Evolutionary conservation across 2,329 filamentous ascomycete species (phyloP).

Genomic region (Xylaria sp.): DNA sequence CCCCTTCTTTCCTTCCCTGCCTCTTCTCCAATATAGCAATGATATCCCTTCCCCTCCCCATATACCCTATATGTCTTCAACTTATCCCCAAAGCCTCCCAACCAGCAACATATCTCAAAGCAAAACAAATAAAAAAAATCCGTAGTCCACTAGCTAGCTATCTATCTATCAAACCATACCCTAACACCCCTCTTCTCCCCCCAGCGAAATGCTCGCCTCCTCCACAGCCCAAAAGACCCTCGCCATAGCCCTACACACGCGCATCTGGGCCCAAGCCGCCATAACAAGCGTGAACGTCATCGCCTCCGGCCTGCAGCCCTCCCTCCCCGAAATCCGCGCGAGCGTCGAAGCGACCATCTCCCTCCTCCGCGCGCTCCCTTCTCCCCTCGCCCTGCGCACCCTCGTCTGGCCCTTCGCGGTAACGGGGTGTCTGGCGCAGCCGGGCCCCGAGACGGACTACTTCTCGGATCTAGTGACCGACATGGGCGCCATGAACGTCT

Average conservation of each 20-base stretch:
- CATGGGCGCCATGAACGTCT: slow-evolving; percentile 45
- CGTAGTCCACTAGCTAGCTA: neutral
- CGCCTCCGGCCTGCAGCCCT: slow-evolving; percentile 43
- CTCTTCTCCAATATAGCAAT: neutral
- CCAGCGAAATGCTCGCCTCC: slow-evolving; percentile 31
- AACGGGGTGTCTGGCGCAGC: slow-evolving; percentile 44
- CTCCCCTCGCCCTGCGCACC: slow-evolving; percentile 43
- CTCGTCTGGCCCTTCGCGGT: slow-evolving; percentile 48
- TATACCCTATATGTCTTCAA: neutral
- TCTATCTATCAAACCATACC: neutral
- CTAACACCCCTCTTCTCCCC: neutral
- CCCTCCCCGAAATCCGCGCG: slow-evolving; percentile 38
- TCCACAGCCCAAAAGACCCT: slow-evolving; percentile 26
- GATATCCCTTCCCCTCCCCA: neutral
- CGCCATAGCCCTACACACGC: slow-evolving; percentile 41
- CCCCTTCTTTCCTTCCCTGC: neutral
- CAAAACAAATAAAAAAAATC: too few species aligned
- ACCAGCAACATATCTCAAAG: neutral
- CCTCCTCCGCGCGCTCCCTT: slow-evolving; percentile 39
- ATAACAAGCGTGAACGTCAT: slow-evolving; percentile 45
- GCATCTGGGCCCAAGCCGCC: slow-evolving; percentile 47
- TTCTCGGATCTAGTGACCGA: slow-evolving; percentile 40
- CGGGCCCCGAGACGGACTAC: slow-evolving; percentile 43
- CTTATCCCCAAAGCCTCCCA: neutral
- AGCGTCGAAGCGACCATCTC: slow-evolving; percentile 41